Evolutionary conservation across 495 filamentous ascomycete genomes (phyloP).

Genomic region (Emericellopsis terricola): DNA sequence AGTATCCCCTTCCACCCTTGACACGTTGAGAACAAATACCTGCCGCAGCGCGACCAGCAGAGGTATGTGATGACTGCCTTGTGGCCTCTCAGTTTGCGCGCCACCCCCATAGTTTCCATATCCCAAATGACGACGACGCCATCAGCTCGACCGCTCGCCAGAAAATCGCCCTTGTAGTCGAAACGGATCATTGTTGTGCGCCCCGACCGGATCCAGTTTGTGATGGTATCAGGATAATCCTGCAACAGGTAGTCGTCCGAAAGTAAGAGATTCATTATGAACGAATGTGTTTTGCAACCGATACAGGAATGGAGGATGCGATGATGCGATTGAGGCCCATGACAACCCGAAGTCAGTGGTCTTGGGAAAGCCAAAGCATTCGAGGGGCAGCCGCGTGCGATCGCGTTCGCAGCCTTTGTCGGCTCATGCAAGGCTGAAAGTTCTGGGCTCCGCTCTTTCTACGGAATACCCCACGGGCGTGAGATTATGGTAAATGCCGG

Average conservation of each 20-base stretch:
- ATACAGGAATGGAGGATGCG: no score
- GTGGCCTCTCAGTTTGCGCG: constrained; percentile 82
- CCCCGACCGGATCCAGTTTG: constrained; percentile 61
- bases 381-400: no score
- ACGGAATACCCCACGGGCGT: no score
- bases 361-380: no score
- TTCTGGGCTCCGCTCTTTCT: no score
- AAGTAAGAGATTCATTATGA: constrained; percentile 35
- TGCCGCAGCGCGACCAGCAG: constrained; percentile 82
- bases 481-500: no score
- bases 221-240: constrained; percentile 83
- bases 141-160: constrained; percentile 85
- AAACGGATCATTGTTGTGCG: constrained; percentile 60
- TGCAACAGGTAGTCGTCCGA: constrained; percentile 55
- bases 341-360: no score
- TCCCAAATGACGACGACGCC: constrained; percentile 93
- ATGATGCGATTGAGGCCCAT: no score
- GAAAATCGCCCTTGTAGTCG: constrained; percentile 81
- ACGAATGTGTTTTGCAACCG: no score
- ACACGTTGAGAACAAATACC: constrained; percentile 85
- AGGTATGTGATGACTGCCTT: constrained; percentile 77
- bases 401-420: no score
- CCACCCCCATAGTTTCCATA: constrained; percentile 87
- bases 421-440: no score
- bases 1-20: constrained; percentile 91